Conservation (phyloP, 2,329 filamentous ascomycete species). For the Verticillium longisporum region DNA sequence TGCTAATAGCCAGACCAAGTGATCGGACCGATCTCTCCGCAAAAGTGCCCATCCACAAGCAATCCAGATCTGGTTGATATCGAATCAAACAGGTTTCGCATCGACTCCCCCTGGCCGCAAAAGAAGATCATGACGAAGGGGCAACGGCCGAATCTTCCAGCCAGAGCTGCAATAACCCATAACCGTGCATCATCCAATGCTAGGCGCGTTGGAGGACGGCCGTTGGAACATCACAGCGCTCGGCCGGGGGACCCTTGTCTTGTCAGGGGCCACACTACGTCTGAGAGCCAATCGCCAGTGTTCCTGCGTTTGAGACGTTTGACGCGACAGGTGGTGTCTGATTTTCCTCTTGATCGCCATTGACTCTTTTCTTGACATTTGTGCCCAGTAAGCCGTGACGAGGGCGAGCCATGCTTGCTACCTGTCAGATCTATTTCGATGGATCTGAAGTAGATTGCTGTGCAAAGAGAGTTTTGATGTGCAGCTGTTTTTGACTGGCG, state of each 20-base stretch:
- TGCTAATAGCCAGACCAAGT: neutral
- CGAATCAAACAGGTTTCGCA: neutral
- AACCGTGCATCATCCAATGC: too few species aligned
- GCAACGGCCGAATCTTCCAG: neutral
- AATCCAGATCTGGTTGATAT: neutral
- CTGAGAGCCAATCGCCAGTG: constrained; percentile 1
- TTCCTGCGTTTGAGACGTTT: constrained; percentile 6
- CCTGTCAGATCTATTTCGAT: neutral
- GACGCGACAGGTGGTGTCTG: constrained; percentile 10
- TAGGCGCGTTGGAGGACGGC: too few species aligned
- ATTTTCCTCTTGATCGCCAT: constrained; percentile 2
- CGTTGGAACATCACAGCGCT: too few species aligned
- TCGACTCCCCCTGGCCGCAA: neutral
- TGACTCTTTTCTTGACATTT: neutral
- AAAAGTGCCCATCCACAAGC: neutral
- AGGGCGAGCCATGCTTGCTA: neutral
- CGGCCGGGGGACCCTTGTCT: neutral
- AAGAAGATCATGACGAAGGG: neutral
- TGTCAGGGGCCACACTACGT: neutral
- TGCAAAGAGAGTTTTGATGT: neutral
- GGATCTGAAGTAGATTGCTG: neutral
- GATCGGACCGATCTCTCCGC: neutral
- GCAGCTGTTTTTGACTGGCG: neutral
- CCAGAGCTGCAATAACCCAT: too few species aligned
- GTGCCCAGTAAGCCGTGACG: neutral